Evolutionary conservation across 2,329 filamentous ascomycete genomes (phyloP), one percentile per base, ranked within the genome.

Genomic region (Diaporthe aspalathi): DNA sequence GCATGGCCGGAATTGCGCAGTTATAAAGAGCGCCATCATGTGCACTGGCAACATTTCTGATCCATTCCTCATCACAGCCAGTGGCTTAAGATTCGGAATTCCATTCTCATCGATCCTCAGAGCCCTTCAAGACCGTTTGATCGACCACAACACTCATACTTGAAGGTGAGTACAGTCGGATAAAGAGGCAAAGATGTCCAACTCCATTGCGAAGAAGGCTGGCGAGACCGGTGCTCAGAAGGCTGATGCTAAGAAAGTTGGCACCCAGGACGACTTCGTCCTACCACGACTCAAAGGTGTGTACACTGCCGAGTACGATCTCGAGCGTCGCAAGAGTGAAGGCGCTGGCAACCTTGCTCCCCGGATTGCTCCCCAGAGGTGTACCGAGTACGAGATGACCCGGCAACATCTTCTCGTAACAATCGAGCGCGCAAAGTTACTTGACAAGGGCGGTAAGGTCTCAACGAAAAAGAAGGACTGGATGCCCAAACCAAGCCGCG

Each of bases 101-200:
- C 20, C 12, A 3, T 6, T 9, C 17, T 40, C 6, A 24, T 12
- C n/a, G 22, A 32, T 12, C 43, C 16, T 22, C 29, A 27, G 17
- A 65, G 29, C n/a, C 32, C 5, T 17, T 35, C 17, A 22, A 38
- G 60, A 43, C 45, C 43, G n/a, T 24, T 9, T 2, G 20, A 27
- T 35, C 27, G 11, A 22, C 14, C 24, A 49, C 16, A 20, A 27
- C 22, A 35, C 14, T 35, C 43, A 35, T 24, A 35, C 12, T 14
- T 14, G 24, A 47, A 35, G 43, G 60, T 63, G n/a, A 63, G 60
- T 17, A 24, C 27, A 32, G 27, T 35, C 53, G n/a, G n/a, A n/a
- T n/a, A n/a, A n/a, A 56, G 29, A 29, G 38, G 32, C 53, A 40
- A 27, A 29, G 22, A 68, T 71, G 65, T 3, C 53, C 9, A 16